A percentile compares a stretch with the other conserved stretches of the same genome.
These are phyloP conservation scores for Hypoxylon trugodes DNA, from an alignment of 495 filamentous ascomycete species.

Conservation along the genomic window DNA sequence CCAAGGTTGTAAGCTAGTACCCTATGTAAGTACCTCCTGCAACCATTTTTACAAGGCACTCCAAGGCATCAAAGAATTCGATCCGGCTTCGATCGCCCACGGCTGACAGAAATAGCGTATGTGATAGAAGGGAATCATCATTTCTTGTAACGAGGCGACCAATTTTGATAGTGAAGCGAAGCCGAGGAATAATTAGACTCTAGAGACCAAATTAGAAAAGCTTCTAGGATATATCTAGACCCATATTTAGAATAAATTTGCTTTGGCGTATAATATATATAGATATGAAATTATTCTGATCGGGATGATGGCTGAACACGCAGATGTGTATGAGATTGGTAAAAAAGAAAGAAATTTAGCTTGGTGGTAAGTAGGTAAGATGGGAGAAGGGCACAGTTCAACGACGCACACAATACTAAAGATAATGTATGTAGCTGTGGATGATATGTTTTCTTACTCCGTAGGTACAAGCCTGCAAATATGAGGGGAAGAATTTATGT, in stretches of 20 bases:
- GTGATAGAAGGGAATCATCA: conserved; percentile 2
- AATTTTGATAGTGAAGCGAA: conserved; percentile 13
- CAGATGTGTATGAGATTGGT: not conserved
- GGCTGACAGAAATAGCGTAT: conserved; percentile 28
- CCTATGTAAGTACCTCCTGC: conserved; percentile 24
- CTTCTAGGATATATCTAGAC: no score
- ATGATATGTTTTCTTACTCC: conserved; percentile 22
- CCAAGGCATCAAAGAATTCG: conserved; percentile 14
- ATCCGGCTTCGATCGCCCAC: conserved; percentile 28
- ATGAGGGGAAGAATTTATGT: conserved; percentile 39
- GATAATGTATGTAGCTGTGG: no score
- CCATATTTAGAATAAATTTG: no score
- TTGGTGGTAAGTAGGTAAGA: conserved; percentile 7
- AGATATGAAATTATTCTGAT: conserved; percentile 8
- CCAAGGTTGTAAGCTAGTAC: no score
- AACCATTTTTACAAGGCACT: conserved; percentile 25
- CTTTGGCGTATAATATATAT: no score
- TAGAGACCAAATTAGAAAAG: conserved; percentile 3
- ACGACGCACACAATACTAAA: conserved; percentile 4
- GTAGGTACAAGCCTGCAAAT: conserved; percentile 36
- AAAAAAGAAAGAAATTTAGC: conserved; percentile 14
- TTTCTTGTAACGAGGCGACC: conserved; percentile 12
- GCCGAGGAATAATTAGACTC: conserved; percentile 8
- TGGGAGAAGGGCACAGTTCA: conserved; percentile 16
- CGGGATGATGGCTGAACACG: conserved; percentile 15